Base-by-base conservation (phyloP, 1,139 yeast genomes). In the Kodamaea plutei region DNA sequence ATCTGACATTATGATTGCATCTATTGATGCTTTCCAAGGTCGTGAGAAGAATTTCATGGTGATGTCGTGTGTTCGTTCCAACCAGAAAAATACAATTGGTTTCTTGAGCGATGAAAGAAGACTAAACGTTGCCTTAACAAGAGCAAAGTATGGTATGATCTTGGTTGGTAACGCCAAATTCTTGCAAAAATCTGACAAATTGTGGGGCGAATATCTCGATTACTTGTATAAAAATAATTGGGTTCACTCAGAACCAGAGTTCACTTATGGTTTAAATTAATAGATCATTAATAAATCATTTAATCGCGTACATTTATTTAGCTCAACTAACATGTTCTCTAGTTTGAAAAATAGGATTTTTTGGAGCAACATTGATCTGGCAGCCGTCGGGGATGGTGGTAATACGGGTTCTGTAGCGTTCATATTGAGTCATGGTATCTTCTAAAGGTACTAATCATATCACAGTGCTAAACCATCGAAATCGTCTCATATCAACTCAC, bases 21-120 rank as follows among this genome's bases (percentile, higher is more conserved):
- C 82, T 0, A 71, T 77, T 28, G 83, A 77, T 50, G 81, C 83
- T 0, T 77, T 76, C 61, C 84, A 77, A 50, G 83, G 84, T 19
- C 69, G 81, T 46, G 84, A 77, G 43, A 76, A 74, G 50, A 65
- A 73, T 36, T 73, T 76, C 40, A 63, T 77, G 35, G 56, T 77
- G 11, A 74, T 76, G 56, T 74, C 81, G 1, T 74, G 82, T 52
- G 84, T 77, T 6, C 56, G 84, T 44, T 73, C 77, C 13, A 76
- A 77, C 45, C 43, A 47, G 4, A 61, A 61, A 29, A 58, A 61
- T 30, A 73, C 66, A 34, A 71, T 77, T 43, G 84, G 84, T 20
- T 77, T 77, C 49, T 68, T 77, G 34, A 61, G 58, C 31, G 83
- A 77, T 43, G 67, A 66, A 33, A 58, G 83, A 53, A 62, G 82